Base-by-base conservation (phyloP, 768 basidiomycete species). In the Daedalea quercina region DNA sequence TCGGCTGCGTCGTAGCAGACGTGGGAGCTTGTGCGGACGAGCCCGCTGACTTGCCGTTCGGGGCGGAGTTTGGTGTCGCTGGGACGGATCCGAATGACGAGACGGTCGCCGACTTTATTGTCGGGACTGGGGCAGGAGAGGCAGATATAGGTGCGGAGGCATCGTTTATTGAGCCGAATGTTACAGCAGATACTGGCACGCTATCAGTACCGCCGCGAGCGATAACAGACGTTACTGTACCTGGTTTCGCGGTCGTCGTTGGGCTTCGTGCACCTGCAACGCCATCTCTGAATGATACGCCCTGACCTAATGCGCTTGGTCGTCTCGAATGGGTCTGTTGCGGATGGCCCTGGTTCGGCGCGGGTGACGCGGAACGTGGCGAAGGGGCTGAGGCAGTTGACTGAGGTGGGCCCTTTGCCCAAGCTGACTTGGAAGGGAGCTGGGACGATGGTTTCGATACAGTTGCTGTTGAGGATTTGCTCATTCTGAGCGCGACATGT, bases 91-190 rank as follows among this genome's bases (percentile, higher is more conserved):
- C 90, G 70, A 94, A 94, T 42, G 87, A 80, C 69, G 85, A 90
- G 61, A 92, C 85, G 62, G 71, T 78, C 63, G 85, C 85, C 57
- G 81, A 74, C 73, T 83, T 86, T 64, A 82, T 73, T 58, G 70
- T 76, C 53, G 74, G 80, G 58, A 73, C 73, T 40, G 83, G 77
- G 51, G 89, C 87, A 31, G 91, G 90, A 9, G 90, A 90, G 44
- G 90, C 87, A 33, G 90, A 88, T 62, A 92, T 84, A 55, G 85
- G 78, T 49, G 89, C 83, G 59, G 73, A 67, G 11, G 77, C 79
- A 69, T 90, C 87, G 71, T 91, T 86, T 77, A 94, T 89, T 44
- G 91, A 91, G 61, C 93, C 93, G 73, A 94, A 94, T 47, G 86
- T 87, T 59, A 95, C 84, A 49, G 79, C 72, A 53, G 83, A 81